Evolutionary conservation across 495 filamentous ascomycete genomes (phyloP).

Genomic region (Trichoderma orchidacearum): DNA sequence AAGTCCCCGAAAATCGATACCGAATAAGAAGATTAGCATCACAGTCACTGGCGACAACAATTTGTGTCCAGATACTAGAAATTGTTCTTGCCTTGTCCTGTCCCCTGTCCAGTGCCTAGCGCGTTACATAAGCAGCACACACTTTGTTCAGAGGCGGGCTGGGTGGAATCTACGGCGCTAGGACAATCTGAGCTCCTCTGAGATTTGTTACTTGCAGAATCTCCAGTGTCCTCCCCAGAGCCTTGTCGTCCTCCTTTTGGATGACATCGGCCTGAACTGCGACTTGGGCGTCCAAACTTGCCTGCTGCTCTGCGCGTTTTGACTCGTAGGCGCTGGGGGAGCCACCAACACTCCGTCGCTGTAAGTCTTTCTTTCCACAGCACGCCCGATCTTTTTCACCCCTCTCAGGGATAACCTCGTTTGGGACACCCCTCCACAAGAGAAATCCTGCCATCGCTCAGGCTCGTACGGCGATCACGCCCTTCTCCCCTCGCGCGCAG

Average conservation of each 20-base stretch:
- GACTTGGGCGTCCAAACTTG: neutral
- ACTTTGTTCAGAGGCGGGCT: neutral
- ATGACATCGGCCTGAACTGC: slow-evolving; percentile 1
- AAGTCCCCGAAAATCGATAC: too few species aligned
- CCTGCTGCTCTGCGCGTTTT: neutral
- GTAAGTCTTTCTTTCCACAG: neutral
- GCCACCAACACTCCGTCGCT: neutral
- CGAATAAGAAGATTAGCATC: too few species aligned
- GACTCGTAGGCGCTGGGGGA: neutral
- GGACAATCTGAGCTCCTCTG: neutral
- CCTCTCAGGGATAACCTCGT: neutral
- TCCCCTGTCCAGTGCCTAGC: neutral
- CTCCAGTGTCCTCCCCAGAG: neutral
- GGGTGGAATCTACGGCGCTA: neutral
- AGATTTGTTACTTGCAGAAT: neutral
- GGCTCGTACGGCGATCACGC: neutral
- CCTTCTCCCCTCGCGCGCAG: neutral
- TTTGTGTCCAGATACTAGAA: too few species aligned
- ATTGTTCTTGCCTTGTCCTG: neutral
- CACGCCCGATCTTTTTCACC: neutral
- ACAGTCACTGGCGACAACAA: too few species aligned
- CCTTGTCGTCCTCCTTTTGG: neutral
- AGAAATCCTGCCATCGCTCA: neutral
- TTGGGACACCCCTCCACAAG: neutral
- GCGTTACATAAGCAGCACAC: neutral